Evolutionary conservation across 768 basidiomycete genomes (phyloP), one percentile per base, ranked within the genome.

Genomic region (Lentinula sp.): DNA sequence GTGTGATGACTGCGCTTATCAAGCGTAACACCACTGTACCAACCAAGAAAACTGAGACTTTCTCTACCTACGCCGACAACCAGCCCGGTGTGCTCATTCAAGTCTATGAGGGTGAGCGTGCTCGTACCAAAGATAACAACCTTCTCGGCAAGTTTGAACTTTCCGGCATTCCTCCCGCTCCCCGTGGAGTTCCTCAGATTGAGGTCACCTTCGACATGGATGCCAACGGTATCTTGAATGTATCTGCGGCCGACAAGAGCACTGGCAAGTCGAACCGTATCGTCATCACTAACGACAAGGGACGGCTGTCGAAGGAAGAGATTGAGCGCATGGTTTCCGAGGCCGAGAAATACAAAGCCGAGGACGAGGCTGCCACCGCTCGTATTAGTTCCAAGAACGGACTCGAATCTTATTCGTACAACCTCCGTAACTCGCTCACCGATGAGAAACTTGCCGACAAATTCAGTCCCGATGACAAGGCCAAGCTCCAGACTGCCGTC

Each of bases 171-270:
- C 91, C 87, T 18, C 91, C 92, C 23, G 91, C 91, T 7, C 89
- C 92, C 51, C 87, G 89, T 70, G 93, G 93, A 73, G 88, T 93
- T 63, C 93, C 93, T 62, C 90, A 95, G 68, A 87, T 95, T 63
- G 92, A 94, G 72, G 91, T 95, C 66, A 93, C 89, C 3, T 93
- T 96, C 72, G 89, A 93, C 66, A 85, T 96, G 64, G 92, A 95
- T 68, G 88, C 88, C 42, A 89, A 91, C 73, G 88, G 87, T 70
- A 90, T 93, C 70, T 72, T 93, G 74, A 91, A 88, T 68, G 89
- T 94, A 59, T 84, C 85, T 21, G 93, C 93, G 3, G 74, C 81
- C 45, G 90, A 93, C 76, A 92, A 91, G 81, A 89, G 86, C 45
- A 92, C 89, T 52, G 91, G 92, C 65, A 94, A 93, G 76, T 86